Conservation (phyloP, 2,329 filamentous ascomycete species). For the Penicillium sp. region DNA sequence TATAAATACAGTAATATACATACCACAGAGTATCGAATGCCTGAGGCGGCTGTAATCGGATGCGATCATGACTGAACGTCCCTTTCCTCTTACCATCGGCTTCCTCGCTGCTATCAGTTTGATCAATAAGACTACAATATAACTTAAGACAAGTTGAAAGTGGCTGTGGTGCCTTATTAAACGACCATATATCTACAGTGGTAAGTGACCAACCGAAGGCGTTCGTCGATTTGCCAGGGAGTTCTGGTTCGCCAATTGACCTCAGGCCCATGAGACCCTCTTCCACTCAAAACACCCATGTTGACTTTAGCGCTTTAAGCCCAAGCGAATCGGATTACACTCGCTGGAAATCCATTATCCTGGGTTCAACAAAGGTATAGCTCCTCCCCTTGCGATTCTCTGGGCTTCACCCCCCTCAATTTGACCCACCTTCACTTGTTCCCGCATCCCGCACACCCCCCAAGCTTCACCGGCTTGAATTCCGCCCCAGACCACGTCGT, state of each 20-base stretch:
- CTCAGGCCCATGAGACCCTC: conserved; percentile 28
- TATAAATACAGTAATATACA: not conserved
- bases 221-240: conserved; percentile 21
- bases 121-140: not conserved
- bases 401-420: conserved; percentile 21
- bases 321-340: conserved; percentile 26
- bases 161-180: not conserved
- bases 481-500: conserved; percentile 8
- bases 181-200: conserved; percentile 9
- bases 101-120: not conserved
- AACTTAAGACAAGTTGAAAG: not conserved
- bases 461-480: conserved; percentile 20
- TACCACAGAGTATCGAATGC: not conserved
- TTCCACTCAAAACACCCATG: conserved; percentile 15
- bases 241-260: conserved; percentile 44
- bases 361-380: conserved; percentile 18
- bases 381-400: conserved; percentile 15
- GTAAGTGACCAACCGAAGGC: conserved; percentile 19
- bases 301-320: conserved; percentile 14
- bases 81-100: not conserved
- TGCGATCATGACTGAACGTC: conserved; percentile 1
- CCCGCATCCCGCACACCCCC: conserved; percentile 31
- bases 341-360: conserved; percentile 5
- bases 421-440: conserved; percentile 30
- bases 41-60: not conserved